Conservation (phyloP, 1,139 yeast species). For the Pichia sp. region DNA sequence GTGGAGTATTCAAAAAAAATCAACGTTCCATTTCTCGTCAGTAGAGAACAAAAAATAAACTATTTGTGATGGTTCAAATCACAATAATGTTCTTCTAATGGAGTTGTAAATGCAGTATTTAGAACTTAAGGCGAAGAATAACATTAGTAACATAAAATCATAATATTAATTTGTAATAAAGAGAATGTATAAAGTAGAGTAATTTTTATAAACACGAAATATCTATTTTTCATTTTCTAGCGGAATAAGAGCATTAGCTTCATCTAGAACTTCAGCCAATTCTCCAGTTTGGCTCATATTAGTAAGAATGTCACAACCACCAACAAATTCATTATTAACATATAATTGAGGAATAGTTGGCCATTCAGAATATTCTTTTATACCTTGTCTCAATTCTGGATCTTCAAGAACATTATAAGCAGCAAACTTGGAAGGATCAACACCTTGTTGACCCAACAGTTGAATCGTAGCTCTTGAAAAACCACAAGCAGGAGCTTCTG, state of each 20-base stretch:
- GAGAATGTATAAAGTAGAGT: not conserved
- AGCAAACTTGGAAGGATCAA: conserved; percentile 91
- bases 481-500: conserved; percentile 97
- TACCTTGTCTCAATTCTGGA: conserved; percentile 83
- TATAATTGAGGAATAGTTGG: conserved; percentile 75
- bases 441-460: conserved; percentile 92
- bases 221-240: conserved; percentile 38
- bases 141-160: conserved; percentile 1
- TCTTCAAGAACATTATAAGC: conserved; percentile 97
- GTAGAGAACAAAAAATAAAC: conserved; percentile 11
- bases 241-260: conserved; percentile 73
- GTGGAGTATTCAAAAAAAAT: not conserved
- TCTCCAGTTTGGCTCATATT: conserved; percentile 93
- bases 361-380: conserved; percentile 94
- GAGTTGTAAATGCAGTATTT: conserved; percentile 1
- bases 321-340: conserved; percentile 77
- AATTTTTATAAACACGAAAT: not conserved
- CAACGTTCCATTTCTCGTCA: conserved; percentile 10
- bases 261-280: conserved; percentile 73
- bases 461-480: conserved; percentile 93
- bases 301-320: conserved; percentile 94
- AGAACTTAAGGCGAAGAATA: conserved; percentile 14
- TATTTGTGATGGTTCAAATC: not conserved
- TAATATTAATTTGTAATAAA: not conserved
- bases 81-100: conserved; percentile 9